Base-by-base conservation (phyloP, 495 filamentous ascomycete genomes). In the Glarea lozoyensis region DNA sequence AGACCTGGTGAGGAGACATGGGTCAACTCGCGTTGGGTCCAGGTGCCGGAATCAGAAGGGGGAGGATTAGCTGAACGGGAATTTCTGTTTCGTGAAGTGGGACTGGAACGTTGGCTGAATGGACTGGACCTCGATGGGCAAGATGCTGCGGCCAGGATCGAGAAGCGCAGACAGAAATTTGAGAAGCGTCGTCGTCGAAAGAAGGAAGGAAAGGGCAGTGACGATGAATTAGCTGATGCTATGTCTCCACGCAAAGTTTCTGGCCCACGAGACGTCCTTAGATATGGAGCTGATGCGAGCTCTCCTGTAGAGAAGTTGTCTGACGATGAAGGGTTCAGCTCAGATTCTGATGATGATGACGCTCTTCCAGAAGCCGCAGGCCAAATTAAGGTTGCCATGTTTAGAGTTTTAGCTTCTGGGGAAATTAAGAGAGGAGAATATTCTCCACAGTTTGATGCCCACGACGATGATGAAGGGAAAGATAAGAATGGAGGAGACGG, bases 1-100 rank as follows among this genome's bases (percentile, higher is more conserved):
- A 74, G 92, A 42, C 79, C 89, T 15, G 93, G 93, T 31, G 92
- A 96, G 50, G 92, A 99, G 62, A 99, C 92, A 0, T 99, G 92
- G 92, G 94, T 99, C 18, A 96, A 95, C 52, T 95, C 89, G 9
- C 70, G 92, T 57, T 99, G 92, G 92, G 92, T 99, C 46, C 87
- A 90, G 55, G 78, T 98, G 3, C 87, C 89, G 2, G 78, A 85
- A 10, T 82, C 82, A 2, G 90, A 97, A 63, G 89, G 88, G 17
- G 89, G 89, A 18, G 89, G 89, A 11, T 78, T 99, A 21, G 92
- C 92, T 35, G 92, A 99, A 67, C 77, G 90, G 45, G 92, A 99
- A 56, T 99, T 99, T 53, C 66, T 97, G 41, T 99, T 99, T 64
- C 86, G 92, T 34, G 92, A 99, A 60, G 92, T 99, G 36, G 92